Evolutionary conservation across 2,329 filamentous ascomycete species (phyloP), one percentile per base, ranked within the genome.

Genomic region (Aspergillus glaucus): DNA sequence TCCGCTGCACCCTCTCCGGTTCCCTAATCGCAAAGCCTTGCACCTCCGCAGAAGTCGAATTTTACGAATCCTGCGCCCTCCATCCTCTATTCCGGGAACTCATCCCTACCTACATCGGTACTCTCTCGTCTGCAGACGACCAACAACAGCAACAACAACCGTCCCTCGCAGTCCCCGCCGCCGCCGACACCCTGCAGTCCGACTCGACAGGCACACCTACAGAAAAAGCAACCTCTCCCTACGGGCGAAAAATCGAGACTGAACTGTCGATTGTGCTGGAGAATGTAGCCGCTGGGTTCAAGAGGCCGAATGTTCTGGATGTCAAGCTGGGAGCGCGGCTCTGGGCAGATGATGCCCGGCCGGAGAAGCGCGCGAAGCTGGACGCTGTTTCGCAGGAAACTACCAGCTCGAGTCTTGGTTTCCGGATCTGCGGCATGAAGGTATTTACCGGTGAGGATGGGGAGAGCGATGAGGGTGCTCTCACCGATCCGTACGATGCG

Each of bases 11-110:
- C 63, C 77, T 80, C 48, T 83, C 88, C 46, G 93, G 93, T 65
- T 82, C 86, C 55, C 77, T 97, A 30, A 87, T 98, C 66, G 88
- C 96, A 65, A 98, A 98, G 71, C 93, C 93, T 15, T 97, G 92
- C 69, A 95, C 88, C 0, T 73, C 82, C 54, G 78, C 84, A 55
- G 93, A 98, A 72, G 82, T 97, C 60, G 79, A 83, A 41, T 98
- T 98, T 69, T 98, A 98, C 76, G 82, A 95, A 66, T 81, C 82
- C 36, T 84, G 84, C 24, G 70, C 79, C 30, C 71, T 78, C 19
- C 86, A 95, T 63, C 81, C 83, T 26, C 81, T 85, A 2, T 88
- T 97, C 61, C 80, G 84, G 45, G 80, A 84, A 21, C 80, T 92
- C 60, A 92, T 97, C 77, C 92, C 93, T 42, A 78, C 82, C 4